These are phyloP conservation scores for Moesziomyces parantarcticus DNA, from an alignment of 1,284 basidiomycete species.

Conservation along the genomic window DNA sequence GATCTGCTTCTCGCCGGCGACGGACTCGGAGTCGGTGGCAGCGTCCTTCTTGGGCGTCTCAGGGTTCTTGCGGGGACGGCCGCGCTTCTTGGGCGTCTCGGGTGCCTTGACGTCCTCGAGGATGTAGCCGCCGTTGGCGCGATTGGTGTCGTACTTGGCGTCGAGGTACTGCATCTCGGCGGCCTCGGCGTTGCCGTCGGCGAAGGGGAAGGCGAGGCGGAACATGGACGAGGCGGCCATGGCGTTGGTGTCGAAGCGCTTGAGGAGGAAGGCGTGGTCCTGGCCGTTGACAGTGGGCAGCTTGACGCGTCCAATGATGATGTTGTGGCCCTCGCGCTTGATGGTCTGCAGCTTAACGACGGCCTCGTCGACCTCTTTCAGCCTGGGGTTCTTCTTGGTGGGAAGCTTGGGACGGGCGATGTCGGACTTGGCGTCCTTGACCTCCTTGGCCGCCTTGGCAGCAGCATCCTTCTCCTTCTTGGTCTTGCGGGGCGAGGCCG, in stretches of 20 bases:
- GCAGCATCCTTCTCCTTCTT: slow-evolving; percentile 40
- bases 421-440: slow-evolving; percentile 31
- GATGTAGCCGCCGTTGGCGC: slow-evolving; percentile 81
- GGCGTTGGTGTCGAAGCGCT: slow-evolving; percentile 94
- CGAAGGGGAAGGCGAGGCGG: slow-evolving; percentile 91
- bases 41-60: slow-evolving; percentile 43
- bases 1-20: slow-evolving; percentile 28
- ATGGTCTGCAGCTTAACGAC: slow-evolving; percentile 84
- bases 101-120: slow-evolving; percentile 70
- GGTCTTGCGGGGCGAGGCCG: slow-evolving; percentile 43
- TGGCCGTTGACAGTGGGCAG: slow-evolving; percentile 76
- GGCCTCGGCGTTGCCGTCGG: slow-evolving; percentile 82
- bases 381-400: slow-evolving; percentile 57
- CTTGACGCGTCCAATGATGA: slow-evolving; percentile 91
- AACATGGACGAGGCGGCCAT: slow-evolving; percentile 97
- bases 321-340: slow-evolving; percentile 81
- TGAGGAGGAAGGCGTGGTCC: slow-evolving; percentile 88
- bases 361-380: slow-evolving; percentile 55
- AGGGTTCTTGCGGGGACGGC: slow-evolving; percentile 47
- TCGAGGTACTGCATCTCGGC: slow-evolving; percentile 86
- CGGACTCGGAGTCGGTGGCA: slow-evolving; percentile 36
- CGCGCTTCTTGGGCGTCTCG: slow-evolving; percentile 49
- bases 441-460: slow-evolving; percentile 17
- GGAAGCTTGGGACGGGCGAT: slow-evolving; percentile 55
- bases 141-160: slow-evolving; percentile 79